Percentiles rank a stretch among this genome's conserved stretches.
These are phyloP conservation scores for Teratosphaeria gauchensis DNA, from an alignment of 2,329 filamentous ascomycete species.

Conservation along the genomic window DNA sequence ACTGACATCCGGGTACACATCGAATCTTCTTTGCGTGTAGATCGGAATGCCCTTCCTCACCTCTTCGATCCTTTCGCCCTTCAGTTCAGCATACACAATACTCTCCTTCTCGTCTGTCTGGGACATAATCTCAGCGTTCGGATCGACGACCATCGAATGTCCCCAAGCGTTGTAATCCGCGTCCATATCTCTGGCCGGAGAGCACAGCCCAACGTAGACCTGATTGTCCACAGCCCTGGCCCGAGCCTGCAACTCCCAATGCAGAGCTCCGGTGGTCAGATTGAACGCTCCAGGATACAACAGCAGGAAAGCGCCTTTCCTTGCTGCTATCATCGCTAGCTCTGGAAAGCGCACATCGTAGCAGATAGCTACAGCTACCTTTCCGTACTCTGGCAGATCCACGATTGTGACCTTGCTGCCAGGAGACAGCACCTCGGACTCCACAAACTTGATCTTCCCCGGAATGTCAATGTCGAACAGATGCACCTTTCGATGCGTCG, in stretches of 20 bases:
- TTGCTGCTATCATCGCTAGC: slow-evolving; percentile 76
- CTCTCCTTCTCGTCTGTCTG: slow-evolving; percentile 72
- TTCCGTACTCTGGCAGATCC: slow-evolving; percentile 80
- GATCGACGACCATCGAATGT: slow-evolving; percentile 80
- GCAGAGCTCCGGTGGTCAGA: slow-evolving; percentile 78
- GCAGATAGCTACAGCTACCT: slow-evolving; percentile 83
- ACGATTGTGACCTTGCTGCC: slow-evolving; percentile 80
- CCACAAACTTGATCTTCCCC: slow-evolving; percentile 82
- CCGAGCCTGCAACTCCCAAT: slow-evolving; percentile 78
- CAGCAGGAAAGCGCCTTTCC: slow-evolving; percentile 76
- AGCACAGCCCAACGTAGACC: slow-evolving; percentile 85
- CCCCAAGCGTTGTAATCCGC: slow-evolving; percentile 85
- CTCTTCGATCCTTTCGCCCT: slow-evolving; percentile 59
- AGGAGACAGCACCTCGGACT: slow-evolving; percentile 78
- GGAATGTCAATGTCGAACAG: slow-evolving; percentile 98
- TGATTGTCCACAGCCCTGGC: slow-evolving; percentile 89
- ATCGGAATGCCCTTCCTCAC: slow-evolving; percentile 77
- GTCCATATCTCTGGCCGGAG: slow-evolving; percentile 68
- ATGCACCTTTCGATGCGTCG: slow-evolving; percentile 85
- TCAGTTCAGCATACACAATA: slow-evolving; percentile 64
- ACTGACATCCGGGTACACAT: slow-evolving; percentile 89
- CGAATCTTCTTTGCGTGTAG: slow-evolving; percentile 75
- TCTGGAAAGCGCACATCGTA: slow-evolving; percentile 98
- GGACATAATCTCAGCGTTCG: slow-evolving; percentile 70
- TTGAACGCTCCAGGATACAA: slow-evolving; percentile 98